These are phyloP conservation scores for Candida insectalens DNA, from an alignment of 805 yeast genomes.

Conservation along the genomic window DNA sequence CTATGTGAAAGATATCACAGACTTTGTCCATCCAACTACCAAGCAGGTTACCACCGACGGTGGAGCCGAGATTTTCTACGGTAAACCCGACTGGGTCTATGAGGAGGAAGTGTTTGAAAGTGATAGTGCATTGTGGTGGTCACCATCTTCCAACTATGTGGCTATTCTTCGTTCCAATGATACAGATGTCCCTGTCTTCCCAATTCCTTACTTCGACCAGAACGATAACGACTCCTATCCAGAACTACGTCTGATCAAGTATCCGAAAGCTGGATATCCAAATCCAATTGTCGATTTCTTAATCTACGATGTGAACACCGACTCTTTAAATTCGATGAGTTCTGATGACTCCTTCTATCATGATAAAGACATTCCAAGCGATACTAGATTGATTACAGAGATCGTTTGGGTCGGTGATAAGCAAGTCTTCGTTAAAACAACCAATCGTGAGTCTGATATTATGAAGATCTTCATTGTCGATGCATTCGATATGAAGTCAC, in stretches of 20 bases:
- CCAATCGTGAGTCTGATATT: constrained; percentile 60
- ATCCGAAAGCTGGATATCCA: constrained; percentile 76
- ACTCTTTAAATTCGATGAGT: constrained; percentile 14
- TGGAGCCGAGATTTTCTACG: constrained; percentile 62
- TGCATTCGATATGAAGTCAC: constrained; percentile 25
- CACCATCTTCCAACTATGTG: constrained; percentile 58
- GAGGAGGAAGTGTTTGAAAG: constrained; percentile 79
- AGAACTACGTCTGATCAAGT: constrained; percentile 49
- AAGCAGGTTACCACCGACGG: constrained; percentile 63
- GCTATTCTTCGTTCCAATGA: constrained; percentile 66
- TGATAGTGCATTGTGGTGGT: constrained; percentile 81
- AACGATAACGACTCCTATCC: constrained; percentile 42
- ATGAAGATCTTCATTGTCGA: constrained; percentile 48
- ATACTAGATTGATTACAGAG: constrained; percentile 50
- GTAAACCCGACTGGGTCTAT: constrained; percentile 91
- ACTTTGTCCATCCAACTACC: constrained; percentile 15
- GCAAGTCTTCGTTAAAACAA: constrained; percentile 42
- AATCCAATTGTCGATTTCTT: constrained; percentile 59
- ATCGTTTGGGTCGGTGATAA: constrained; percentile 58
- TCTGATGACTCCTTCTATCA: constrained; percentile 31
- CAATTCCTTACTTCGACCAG: constrained; percentile 68
- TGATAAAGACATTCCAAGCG: constrained; percentile 28
- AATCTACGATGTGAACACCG: constrained; percentile 29
- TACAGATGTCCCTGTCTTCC: constrained; percentile 59
- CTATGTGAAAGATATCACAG: constrained; percentile 36